Percentiles rank a stretch among this genome's conserved stretches.
phyloP scores from a whole-genome alignment of 1,284 basidiomycete genomes.

The Gymnopus androsaceus region DNA sequence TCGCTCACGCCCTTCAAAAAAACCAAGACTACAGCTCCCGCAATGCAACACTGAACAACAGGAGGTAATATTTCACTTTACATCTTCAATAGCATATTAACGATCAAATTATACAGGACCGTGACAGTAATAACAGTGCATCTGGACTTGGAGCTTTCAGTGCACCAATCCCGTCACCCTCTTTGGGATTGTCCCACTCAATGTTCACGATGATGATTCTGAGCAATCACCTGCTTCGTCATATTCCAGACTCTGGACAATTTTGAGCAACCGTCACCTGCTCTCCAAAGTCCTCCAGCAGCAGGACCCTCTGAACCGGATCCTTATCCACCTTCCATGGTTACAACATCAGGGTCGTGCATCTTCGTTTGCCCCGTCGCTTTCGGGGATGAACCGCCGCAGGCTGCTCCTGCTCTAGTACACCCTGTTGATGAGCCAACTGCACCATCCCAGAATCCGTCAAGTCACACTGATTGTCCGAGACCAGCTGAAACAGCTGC shows the following conservation, averaged over 20 bases:
- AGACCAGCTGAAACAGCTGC: conserved; percentile 20
- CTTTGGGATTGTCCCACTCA: too few relatives aligned
- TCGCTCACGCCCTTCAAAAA: too few relatives aligned
- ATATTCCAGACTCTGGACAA: background rate
- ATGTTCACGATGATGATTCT: too few relatives aligned
- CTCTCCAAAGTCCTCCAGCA: background rate
- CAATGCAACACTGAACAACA: too few relatives aligned
- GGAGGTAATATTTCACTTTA: background rate
- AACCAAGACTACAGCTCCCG: too few relatives aligned
- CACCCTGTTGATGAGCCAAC: background rate
- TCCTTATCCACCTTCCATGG: background rate
- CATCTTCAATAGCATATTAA: background rate
- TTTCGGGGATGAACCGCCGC: background rate
- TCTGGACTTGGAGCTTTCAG: too few relatives aligned
- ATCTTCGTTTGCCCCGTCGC: background rate
- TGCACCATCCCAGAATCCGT: background rate
- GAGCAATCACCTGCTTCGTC: too few relatives aligned
- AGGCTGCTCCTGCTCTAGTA: background rate
- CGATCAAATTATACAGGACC: background rate
- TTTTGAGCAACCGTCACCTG: too few relatives aligned
- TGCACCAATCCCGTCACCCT: too few relatives aligned
- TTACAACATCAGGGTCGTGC: background rate
- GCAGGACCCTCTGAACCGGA: background rate
- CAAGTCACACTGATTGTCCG: conserved; percentile 23
- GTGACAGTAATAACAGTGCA: too few relatives aligned